Evolutionary conservation across 2,329 filamentous ascomycete genomes (phyloP).

Genomic region (Hymenoscyphus albidus): DNA sequence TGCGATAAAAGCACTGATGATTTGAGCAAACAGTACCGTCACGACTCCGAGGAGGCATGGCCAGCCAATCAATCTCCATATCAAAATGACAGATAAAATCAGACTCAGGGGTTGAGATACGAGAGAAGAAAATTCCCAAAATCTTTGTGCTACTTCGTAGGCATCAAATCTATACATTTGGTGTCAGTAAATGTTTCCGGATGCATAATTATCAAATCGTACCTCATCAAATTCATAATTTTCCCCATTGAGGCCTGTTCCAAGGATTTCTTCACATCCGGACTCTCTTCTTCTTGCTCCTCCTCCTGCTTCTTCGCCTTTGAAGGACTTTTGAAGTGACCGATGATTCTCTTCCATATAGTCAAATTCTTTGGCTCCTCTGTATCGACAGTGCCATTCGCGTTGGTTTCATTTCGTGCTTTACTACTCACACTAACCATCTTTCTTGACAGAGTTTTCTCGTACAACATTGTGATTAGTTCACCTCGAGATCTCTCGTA

Average conservation of each 20-base stretch:
- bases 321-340: slow-evolving; percentile 26
- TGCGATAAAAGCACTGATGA: slow-evolving; percentile 65
- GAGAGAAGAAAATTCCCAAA: slow-evolving; percentile 82
- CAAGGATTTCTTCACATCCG: slow-evolving; percentile 35
- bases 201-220: slow-evolving; percentile 26
- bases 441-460: slow-evolving; percentile 50
- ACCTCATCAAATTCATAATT: slow-evolving; percentile 81
- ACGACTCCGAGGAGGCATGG: slow-evolving; percentile 71
- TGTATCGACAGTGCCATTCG: slow-evolving; percentile 13
- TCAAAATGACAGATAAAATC: slow-evolving; percentile 67
- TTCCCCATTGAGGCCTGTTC: slow-evolving; percentile 79
- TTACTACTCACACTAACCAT: slow-evolving; percentile 32
- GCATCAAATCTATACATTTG: slow-evolving; percentile 49
- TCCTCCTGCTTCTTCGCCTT: slow-evolving; percentile 18
- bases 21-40: slow-evolving; percentile 65
- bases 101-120: slow-evolving; percentile 73
- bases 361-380: slow-evolving; percentile 12
- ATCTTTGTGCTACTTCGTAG: slow-evolving; percentile 74
- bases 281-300: slow-evolving; percentile 23
- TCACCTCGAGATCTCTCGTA: slow-evolving; percentile 85
- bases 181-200: slow-evolving; percentile 9
- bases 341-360: slow-evolving; percentile 16
- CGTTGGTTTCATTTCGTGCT: slow-evolving; percentile 15
- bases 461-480: slow-evolving; percentile 79
- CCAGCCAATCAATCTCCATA: slow-evolving; percentile 77